phyloP scores from a whole-genome alignment of 2,329 filamentous ascomycete genomes.

The Cladosporium sp. region DNA sequence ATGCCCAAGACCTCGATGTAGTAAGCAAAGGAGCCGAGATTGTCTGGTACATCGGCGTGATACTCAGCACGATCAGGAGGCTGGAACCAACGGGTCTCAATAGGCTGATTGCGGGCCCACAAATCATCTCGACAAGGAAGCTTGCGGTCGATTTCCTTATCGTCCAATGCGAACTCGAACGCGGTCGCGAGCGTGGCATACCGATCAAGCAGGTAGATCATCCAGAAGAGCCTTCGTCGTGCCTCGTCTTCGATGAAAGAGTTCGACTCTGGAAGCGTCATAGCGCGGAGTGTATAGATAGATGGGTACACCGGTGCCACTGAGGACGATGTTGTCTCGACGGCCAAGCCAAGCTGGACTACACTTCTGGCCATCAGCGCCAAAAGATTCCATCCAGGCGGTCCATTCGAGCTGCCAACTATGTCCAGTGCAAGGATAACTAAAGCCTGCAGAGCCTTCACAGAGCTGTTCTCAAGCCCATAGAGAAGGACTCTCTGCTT shows the following conservation, averaged over 20 bases:
- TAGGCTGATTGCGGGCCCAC: slow-evolving; percentile 79
- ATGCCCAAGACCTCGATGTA: slow-evolving; percentile 90
- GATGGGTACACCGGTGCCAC: slow-evolving; percentile 79
- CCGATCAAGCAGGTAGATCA: slow-evolving; percentile 86
- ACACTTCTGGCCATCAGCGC: slow-evolving; percentile 86
- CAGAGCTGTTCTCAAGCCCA: slow-evolving; percentile 84
- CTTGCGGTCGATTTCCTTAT: slow-evolving; percentile 84
- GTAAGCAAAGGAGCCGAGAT: slow-evolving; percentile 83
- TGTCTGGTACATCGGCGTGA: slow-evolving; percentile 69
- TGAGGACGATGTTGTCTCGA: slow-evolving; percentile 77
- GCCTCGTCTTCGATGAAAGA: slow-evolving; percentile 91
- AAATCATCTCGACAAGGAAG: slow-evolving; percentile 85
- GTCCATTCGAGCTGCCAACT: slow-evolving; percentile 83
- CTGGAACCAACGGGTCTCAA: slow-evolving; percentile 82
- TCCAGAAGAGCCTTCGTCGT: slow-evolving; percentile 84
- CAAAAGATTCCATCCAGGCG: slow-evolving; percentile 88
- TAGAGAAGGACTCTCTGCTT: slow-evolving; percentile 87
- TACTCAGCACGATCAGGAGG: slow-evolving; percentile 43
- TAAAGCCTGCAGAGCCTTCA: slow-evolving; percentile 82
- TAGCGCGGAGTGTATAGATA: slow-evolving; percentile 85
- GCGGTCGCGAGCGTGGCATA: slow-evolving; percentile 90
- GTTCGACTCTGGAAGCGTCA: slow-evolving; percentile 77
- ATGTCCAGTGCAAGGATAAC: slow-evolving; percentile 85
- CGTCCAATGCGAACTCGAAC: slow-evolving; percentile 86
- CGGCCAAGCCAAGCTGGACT: slow-evolving; percentile 81